Evolutionary conservation across 176 grass and related monocot species (phyloP).

Genomic region (Aegilops longissima): DNA sequence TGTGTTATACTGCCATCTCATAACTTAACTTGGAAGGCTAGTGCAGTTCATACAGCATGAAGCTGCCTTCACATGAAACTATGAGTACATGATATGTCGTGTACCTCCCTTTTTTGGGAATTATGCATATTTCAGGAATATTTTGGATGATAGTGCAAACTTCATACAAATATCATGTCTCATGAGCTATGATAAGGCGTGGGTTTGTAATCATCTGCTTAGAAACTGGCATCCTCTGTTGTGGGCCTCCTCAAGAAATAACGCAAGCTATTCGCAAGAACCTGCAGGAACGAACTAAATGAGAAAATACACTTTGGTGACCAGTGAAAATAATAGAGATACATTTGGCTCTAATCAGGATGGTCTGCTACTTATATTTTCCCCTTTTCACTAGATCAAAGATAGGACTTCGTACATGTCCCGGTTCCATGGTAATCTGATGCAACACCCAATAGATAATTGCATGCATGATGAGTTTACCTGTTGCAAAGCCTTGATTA

Average conservation of each 20-base stretch:
- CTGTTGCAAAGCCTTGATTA: constrained; percentile 68
- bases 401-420: background rate
- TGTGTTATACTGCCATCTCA: background rate
- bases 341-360: background rate
- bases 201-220: constrained; percentile 24
- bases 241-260: constrained; percentile 96
- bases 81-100: constrained; percentile 17
- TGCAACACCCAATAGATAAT: background rate
- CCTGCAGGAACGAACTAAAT: constrained; percentile 48
- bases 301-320: background rate
- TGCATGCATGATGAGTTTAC: constrained; percentile 29
- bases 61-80: constrained; percentile 10
- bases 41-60: constrained; percentile 16
- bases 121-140: constrained; percentile 8
- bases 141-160: background rate
- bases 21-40: background rate
- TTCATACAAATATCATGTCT: constrained; percentile 14
- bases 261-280: constrained; percentile 90
- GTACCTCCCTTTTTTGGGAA: constrained; percentile 24
- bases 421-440: background rate
- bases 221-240: constrained; percentile 84
- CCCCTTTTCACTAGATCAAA: background rate
- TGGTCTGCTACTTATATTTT: background rate
- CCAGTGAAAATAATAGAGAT: background rate
- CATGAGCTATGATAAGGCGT: background rate